Base-by-base conservation (phyloP, 116 monocot species). In the Zostera marina region DNA sequence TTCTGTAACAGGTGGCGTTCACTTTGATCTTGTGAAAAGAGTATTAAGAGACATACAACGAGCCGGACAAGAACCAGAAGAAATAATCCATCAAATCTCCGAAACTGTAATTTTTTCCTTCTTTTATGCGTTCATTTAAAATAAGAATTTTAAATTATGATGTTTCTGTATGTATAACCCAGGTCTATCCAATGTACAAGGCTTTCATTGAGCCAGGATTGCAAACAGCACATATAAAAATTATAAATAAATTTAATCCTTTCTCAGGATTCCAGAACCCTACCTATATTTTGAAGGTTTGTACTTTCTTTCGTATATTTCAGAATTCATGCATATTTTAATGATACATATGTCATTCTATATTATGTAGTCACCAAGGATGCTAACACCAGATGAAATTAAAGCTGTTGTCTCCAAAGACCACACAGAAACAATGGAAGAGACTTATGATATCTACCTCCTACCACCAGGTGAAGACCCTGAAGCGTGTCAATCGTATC, bases 151-250 rank as follows among this genome's bases (percentile, higher is more conserved):
- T 10, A 4, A 15, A 47, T 39, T 47, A 25, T 60, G 9, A 49
- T 49, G n/a, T 47, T 59, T 22, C 13, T 21, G 6, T 22, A 65
- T 59, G 8, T 72, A 1, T 5, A 32, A 8, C 23, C 47, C 80
- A 99, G 99, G 99, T 99, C 24, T 99, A 99, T 79, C 99, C 99
- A 38, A 98, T 98, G 98, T 98, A 98, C 74, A 98, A 98, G 76
- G 98, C 98, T 55, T 98, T 98, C 66, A 99, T 99, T 63, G 99
- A 99, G 66, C 99, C 99, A 59, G 87, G 87, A 54, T 70, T 99
- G 26, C 81, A 81, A 77, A 99, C 99, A 52, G 99, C 99, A 43
- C 99, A 99, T 66, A 91, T 99, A 69, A 99, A 81, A 79, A 99
- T 99, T 17, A 81, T 77, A 49, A 99, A 99, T 71, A 99, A 99